phyloP scores from a whole-genome alignment of 371 early-diverging fungal species.

The Apophysomyces ossiformis region DNA sequence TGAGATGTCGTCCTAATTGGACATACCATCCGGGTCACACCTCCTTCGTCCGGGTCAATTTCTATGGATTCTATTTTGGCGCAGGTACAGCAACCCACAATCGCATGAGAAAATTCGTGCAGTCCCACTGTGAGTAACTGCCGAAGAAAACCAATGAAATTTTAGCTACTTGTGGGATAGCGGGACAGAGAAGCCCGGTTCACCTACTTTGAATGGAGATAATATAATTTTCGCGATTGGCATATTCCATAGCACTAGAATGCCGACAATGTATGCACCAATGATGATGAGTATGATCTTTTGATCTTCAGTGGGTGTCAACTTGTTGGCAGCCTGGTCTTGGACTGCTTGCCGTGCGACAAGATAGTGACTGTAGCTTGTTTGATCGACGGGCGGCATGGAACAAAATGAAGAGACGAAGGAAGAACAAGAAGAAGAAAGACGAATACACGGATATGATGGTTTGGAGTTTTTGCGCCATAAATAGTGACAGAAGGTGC shows the following conservation, averaged over 20 bases:
- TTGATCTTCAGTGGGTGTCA: constrained; percentile 73
- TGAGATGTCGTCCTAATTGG: too few relatives aligned
- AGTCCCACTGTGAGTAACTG: constrained; percentile 80
- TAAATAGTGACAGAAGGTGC: constrained; percentile 7
- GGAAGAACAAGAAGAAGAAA: not conserved
- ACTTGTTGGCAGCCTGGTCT: constrained; percentile 31
- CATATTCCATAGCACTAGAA: constrained; percentile 86
- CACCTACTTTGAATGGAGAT: constrained; percentile 86
- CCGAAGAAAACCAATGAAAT: not conserved
- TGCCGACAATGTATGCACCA: constrained; percentile 71
- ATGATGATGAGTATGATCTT: constrained; percentile 70
- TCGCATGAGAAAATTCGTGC: constrained; percentile 86
- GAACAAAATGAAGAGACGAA: not conserved
- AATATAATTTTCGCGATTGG: constrained; percentile 81
- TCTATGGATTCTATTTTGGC: constrained; percentile 90
- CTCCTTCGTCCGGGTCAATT: constrained; percentile 94
- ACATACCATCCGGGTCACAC: constrained; percentile 80
- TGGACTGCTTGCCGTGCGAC: constrained; percentile 48
- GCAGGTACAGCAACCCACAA: constrained; percentile 83
- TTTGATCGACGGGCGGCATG: constrained; percentile 39
- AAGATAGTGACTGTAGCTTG: constrained; percentile 42
- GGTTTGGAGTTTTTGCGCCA: not conserved
- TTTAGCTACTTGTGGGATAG: too few relatives aligned
- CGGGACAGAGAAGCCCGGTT: too few relatives aligned
- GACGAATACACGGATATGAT: too few relatives aligned